phyloP scores from a whole-genome alignment of 495 filamentous ascomycete species.

The Xylaria intraflava region DNA sequence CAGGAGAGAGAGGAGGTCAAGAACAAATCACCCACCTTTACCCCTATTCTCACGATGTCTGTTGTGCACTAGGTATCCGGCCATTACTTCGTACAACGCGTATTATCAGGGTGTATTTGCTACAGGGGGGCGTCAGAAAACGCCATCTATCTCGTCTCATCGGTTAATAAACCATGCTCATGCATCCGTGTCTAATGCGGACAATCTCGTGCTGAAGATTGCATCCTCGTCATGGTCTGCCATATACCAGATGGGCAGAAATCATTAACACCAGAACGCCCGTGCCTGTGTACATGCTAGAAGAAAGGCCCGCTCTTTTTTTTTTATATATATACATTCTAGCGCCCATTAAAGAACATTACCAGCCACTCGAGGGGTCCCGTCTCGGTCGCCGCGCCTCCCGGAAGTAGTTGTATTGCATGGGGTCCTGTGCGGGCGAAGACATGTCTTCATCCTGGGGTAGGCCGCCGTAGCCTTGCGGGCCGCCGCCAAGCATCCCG shows the following conservation, averaged over 20 bases:
- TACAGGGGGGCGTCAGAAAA: not conserved
- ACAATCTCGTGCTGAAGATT: not conserved
- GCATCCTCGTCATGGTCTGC: conserved; percentile 5
- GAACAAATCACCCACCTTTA: too few relatives aligned
- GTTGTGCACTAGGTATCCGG: too few relatives aligned
- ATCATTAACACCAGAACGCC: conserved; percentile 4
- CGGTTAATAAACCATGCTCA: conserved; percentile 1
- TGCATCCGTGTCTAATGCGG: conserved; percentile 7
- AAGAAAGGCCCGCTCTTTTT: too few relatives aligned
- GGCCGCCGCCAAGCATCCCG: conserved; percentile 45
- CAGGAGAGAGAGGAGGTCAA: too few relatives aligned
- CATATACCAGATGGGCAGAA: conserved; percentile 5
- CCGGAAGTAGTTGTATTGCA: conserved; percentile 34
- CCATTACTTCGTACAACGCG: too few relatives aligned
- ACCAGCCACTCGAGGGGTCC: conserved; percentile 8
- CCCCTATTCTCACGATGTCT: too few relatives aligned
- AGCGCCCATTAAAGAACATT: not conserved
- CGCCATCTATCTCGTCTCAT: conserved; percentile 7
- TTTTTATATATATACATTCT: conserved; percentile 4
- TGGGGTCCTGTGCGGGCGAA: conserved; percentile 27
- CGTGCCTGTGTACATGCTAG: not conserved
- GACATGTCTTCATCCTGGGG: conserved; percentile 36
- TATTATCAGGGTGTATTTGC: conserved; percentile 6
- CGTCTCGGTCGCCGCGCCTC: conserved; percentile 19
- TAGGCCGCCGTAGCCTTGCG: conserved; percentile 45